Percentiles rank a stretch among this genome's conserved stretches.
Evolutionary conservation across 768 basidiomycete species (phyloP).

Genomic region (Hortiboletus flavorubellus): DNA sequence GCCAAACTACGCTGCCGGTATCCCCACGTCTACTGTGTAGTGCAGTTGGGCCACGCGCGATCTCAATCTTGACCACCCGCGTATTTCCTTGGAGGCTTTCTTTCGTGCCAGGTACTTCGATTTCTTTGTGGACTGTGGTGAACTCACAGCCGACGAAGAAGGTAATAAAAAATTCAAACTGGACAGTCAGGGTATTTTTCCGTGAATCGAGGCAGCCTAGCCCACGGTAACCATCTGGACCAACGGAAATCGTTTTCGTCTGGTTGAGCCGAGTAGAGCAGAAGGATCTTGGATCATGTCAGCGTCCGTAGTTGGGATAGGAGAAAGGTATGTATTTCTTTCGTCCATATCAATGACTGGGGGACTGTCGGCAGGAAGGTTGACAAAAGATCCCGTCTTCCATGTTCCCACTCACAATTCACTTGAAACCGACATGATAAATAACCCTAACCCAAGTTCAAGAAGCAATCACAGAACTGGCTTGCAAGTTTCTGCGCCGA

Average conservation of each 20-base stretch:
- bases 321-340: constrained; percentile 45
- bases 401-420: too few relatives aligned
- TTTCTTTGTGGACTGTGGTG: constrained; percentile 1
- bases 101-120: constrained; percentile 13
- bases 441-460: constrained; percentile 1
- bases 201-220: constrained; percentile 65
- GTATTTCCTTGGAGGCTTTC: constrained; percentile 27
- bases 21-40: constrained; percentile 73
- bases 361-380: constrained; percentile 39
- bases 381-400: constrained; percentile 24
- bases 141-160: neutral
- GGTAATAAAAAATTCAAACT: constrained; percentile 44
- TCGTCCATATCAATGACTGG: constrained; percentile 65
- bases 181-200: constrained; percentile 53
- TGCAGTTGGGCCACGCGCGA: constrained; percentile 74
- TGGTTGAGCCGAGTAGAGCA: constrained; percentile 38
- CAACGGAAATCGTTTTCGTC: constrained; percentile 23
- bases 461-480: too few relatives aligned
- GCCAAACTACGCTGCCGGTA: constrained; percentile 85
- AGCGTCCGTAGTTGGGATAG: neutral
- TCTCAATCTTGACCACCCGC: constrained; percentile 44
- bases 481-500: too few relatives aligned
- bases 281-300: constrained; percentile 32
- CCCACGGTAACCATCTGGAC: constrained; percentile 44
- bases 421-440: neutral